Conservation (phyloP, 108 stramenopile genomes). For the Bacterosira constricta region DNA sequence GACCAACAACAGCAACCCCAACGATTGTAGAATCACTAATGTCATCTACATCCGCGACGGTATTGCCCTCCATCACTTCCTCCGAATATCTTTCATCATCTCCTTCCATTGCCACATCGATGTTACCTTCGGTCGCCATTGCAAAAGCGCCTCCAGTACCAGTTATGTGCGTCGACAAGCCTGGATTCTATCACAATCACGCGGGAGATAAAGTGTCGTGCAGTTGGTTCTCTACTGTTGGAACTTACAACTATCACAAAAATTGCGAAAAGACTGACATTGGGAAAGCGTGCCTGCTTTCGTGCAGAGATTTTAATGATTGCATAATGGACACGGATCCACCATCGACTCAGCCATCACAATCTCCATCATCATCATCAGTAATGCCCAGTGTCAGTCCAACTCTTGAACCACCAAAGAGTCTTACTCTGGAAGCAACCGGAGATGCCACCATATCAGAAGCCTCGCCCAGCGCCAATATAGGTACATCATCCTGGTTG, state of each 20-base stretch:
- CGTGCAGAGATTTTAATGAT: slow-evolving; percentile 18
- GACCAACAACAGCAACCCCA: background rate
- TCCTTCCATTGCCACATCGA: background rate
- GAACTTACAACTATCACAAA: slow-evolving; percentile 5
- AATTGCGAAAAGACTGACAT: slow-evolving; percentile 35
- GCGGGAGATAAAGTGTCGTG: slow-evolving; percentile 25
- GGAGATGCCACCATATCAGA: slow-evolving; percentile 34
- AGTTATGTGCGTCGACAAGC: slow-evolving; percentile 18
- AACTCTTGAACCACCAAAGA: slow-evolving; percentile 11
- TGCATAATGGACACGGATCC: slow-evolving; percentile 12
- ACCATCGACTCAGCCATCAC: slow-evolving; percentile 1
- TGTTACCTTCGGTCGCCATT: background rate
- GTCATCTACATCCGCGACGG: slow-evolving; percentile 1
- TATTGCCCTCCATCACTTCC: slow-evolving; percentile 13
- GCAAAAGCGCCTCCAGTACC: slow-evolving; percentile 20
- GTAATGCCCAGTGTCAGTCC: slow-evolving; percentile 17
- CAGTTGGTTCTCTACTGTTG: slow-evolving; percentile 27
- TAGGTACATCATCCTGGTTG: slow-evolving; percentile 28
- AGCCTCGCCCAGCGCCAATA: slow-evolving; percentile 14
- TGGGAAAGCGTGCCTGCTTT: slow-evolving; percentile 28
- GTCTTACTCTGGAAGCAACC: slow-evolving; percentile 21
- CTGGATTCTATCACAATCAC: slow-evolving; percentile 32
- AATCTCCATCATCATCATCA: slow-evolving; percentile 1
- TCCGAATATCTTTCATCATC: slow-evolving; percentile 1
- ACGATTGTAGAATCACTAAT: background rate